Conservation (phyloP, 176 grass and related monocot species). For the Tillandsia leiboldiana region DNA sequence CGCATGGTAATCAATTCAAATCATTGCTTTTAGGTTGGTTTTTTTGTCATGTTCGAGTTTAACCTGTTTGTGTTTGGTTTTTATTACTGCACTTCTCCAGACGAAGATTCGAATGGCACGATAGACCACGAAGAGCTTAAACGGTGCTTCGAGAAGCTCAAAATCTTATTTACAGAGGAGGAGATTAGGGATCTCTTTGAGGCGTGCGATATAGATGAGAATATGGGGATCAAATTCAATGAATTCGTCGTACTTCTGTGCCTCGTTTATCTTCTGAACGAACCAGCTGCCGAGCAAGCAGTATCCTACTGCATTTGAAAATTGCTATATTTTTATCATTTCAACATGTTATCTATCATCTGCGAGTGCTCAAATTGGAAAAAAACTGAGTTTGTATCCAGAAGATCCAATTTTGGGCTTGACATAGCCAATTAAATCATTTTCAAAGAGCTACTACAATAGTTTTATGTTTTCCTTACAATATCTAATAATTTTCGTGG, state of each 20-base stretch:
- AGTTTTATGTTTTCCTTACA: no score
- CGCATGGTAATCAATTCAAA: background rate
- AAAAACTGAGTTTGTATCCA: background rate
- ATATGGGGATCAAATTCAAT: slow-evolving; percentile 86
- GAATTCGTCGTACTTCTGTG: slow-evolving; percentile 96
- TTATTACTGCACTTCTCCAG: slow-evolving; percentile 15
- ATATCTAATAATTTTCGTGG: no score
- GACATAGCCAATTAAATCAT: no score
- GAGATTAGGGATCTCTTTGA: slow-evolving; percentile 74
- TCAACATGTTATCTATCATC: background rate
- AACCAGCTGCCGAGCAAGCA: slow-evolving; percentile 49
- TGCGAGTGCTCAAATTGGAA: background rate
- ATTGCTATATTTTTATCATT: background rate
- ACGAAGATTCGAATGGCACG: slow-evolving; percentile 94
- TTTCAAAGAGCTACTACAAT: no score
- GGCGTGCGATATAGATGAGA: slow-evolving; percentile 88
- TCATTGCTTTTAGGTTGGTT: background rate
- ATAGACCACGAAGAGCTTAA: slow-evolving; percentile 81
- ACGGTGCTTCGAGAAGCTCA: slow-evolving; percentile 70
- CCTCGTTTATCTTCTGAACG: slow-evolving; percentile 91
- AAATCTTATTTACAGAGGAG: slow-evolving; percentile 65
- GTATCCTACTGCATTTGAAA: slow-evolving; percentile 59
- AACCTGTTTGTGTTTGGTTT: background rate
- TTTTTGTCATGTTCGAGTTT: slow-evolving; percentile 2
- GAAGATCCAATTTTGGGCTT: background rate